Evolutionary conservation across 2,329 filamentous ascomycete species (phyloP).

Genomic region (Elsinoe perseae): DNA sequence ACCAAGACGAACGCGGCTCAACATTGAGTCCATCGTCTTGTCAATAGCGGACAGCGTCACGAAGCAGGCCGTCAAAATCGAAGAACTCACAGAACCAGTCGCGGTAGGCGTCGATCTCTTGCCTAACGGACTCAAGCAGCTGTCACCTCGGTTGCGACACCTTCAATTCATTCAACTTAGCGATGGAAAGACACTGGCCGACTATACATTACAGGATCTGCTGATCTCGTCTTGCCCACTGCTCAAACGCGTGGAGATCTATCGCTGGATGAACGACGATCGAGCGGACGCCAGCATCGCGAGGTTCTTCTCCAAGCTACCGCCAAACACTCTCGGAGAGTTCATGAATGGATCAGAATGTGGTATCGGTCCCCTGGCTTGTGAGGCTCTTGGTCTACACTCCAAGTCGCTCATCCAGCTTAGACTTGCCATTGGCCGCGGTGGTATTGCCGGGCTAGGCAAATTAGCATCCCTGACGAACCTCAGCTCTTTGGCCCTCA

Average conservation of each 20-base stretch:
- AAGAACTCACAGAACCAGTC: slow-evolving; percentile 37
- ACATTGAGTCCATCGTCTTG: slow-evolving; percentile 38
- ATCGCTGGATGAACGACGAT: slow-evolving; percentile 37
- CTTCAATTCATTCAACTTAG: slow-evolving; percentile 54
- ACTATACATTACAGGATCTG: slow-evolving; percentile 45
- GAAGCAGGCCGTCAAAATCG: slow-evolving; percentile 42
- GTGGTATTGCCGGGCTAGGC: slow-evolving; percentile 43
- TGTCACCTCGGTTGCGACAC: slow-evolving; percentile 52
- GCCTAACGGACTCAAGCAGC: slow-evolving; percentile 47
- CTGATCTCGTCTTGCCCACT: slow-evolving; percentile 53
- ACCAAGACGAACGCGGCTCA: slow-evolving; percentile 29
- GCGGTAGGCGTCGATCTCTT: slow-evolving; percentile 39
- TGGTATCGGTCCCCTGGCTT: slow-evolving; percentile 47
- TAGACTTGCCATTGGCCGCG: slow-evolving; percentile 43
- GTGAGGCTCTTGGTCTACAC: slow-evolving; percentile 48
- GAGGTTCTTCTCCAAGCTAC: slow-evolving; percentile 50
- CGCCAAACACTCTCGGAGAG: slow-evolving; percentile 48
- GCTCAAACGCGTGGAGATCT: slow-evolving; percentile 55
- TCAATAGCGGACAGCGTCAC: slow-evolving; percentile 41
- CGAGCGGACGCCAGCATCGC: slow-evolving; percentile 53
- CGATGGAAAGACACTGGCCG: slow-evolving; percentile 52
- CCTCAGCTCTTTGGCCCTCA: slow-evolving; percentile 44
- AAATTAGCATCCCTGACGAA: slow-evolving; percentile 43
- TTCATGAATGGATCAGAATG: slow-evolving; percentile 54
- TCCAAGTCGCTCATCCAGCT: slow-evolving; percentile 48